Conservation (phyloP, 441 rosid genomes). For the Erodium texanum region DNA sequence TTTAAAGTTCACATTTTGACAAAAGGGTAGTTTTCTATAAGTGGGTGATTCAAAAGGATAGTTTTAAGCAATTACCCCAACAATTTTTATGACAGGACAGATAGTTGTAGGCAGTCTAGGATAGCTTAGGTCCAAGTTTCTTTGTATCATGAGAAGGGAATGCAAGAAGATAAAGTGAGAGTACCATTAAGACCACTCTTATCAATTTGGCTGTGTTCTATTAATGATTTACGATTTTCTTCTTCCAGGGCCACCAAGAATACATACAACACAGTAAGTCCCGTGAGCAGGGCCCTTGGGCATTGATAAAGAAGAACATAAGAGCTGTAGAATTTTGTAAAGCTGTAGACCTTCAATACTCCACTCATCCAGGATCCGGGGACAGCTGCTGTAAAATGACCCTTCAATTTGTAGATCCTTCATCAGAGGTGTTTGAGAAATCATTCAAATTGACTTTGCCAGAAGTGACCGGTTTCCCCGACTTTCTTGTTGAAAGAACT, state of each 20-base stretch:
- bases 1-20: no score
- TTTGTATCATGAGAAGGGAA: neutral
- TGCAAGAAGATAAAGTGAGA: neutral
- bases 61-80: no score
- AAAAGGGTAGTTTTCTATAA: no score
- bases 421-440: slow-evolving; percentile 44
- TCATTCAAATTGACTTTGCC: slow-evolving; percentile 68
- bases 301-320: slow-evolving; percentile 44
- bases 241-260: slow-evolving; percentile 79
- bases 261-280: slow-evolving; percentile 37
- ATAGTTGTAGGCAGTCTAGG: slow-evolving; percentile 1
- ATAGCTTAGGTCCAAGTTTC: neutral
- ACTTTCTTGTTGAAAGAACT: slow-evolving; percentile 90
- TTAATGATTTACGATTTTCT: slow-evolving; percentile 21
- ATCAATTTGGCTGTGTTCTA: neutral
- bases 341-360: slow-evolving; percentile 73
- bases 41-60: no score
- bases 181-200: neutral
- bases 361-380: slow-evolving; percentile 82
- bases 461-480: slow-evolving; percentile 80
- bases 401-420: slow-evolving; percentile 64
- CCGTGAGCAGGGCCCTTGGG: slow-evolving; percentile 73
- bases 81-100: slow-evolving; percentile 2
- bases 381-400: slow-evolving; percentile 97
- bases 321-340: slow-evolving; percentile 80